Evolutionary conservation across 2,329 filamentous ascomycete genomes (phyloP).

Genomic region (Colletotrichum simmondsii): DNA sequence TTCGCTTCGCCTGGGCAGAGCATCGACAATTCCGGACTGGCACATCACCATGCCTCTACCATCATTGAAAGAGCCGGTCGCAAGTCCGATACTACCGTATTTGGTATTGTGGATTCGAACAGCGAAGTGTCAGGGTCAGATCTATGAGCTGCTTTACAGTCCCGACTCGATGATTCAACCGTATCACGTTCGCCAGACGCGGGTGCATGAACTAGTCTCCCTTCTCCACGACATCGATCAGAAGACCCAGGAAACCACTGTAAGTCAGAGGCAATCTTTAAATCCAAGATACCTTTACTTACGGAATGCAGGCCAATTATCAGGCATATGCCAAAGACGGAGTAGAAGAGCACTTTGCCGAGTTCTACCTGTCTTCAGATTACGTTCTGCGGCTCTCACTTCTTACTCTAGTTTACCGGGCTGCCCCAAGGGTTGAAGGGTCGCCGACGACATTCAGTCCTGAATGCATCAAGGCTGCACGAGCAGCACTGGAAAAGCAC

Average conservation of each 20-base stretch:
- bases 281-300: neutral
- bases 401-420: conserved; percentile 56
- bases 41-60: conserved; percentile 57
- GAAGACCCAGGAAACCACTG: conserved; percentile 36
- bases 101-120: conserved; percentile 61
- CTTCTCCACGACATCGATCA: conserved; percentile 46
- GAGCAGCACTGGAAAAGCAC: conserved; percentile 53
- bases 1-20: conserved; percentile 63
- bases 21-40: conserved; percentile 66
- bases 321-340: neutral
- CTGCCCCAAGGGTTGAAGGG: conserved; percentile 43
- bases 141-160: conserved; percentile 66
- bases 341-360: conserved; percentile 42
- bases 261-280: neutral
- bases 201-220: conserved; percentile 44
- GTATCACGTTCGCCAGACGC: conserved; percentile 44
- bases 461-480: conserved; percentile 54
- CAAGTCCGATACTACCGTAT: conserved; percentile 42
- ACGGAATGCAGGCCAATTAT: neutral
- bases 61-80: neutral
- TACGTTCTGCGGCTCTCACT: conserved; percentile 54
- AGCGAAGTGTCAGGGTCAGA: conserved; percentile 62
- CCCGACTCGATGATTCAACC: conserved; percentile 51
- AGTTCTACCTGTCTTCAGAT: conserved; percentile 50
- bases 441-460: conserved; percentile 50